Conservation (phyloP, 2,329 filamentous ascomycete genomes). For the Gnomoniopsis smithogilvyi region DNA sequence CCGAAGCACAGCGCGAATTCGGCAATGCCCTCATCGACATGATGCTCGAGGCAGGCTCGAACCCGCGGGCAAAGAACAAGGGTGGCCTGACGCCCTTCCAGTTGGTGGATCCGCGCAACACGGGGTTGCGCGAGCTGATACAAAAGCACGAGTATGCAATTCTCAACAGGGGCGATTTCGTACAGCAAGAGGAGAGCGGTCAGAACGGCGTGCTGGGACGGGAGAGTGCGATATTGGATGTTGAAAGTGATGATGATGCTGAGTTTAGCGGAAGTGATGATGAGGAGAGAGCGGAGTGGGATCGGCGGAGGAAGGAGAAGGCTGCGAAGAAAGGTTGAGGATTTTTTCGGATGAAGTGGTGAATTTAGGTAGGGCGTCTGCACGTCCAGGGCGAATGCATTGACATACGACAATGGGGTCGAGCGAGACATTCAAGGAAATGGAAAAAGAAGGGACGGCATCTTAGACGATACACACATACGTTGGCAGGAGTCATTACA, state of each 20-base stretch:
- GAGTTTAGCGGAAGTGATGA: conserved; percentile 65
- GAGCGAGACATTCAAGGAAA: neutral
- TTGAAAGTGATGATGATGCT: conserved; percentile 49
- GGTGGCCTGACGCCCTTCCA: conserved; percentile 68
- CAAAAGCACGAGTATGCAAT: conserved; percentile 67
- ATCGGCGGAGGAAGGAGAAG: conserved; percentile 46
- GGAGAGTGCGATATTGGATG: conserved; percentile 27
- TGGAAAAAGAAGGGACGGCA: neutral
- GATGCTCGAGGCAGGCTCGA: conserved; percentile 75
- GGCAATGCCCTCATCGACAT: conserved; percentile 70
- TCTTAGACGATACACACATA: conserved; percentile 9
- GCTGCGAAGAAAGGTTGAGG: conserved; percentile 30
- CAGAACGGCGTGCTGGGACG: conserved; percentile 19
- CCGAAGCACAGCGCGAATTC: conserved; percentile 59
- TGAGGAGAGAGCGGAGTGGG: conserved; percentile 61
- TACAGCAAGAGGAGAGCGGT: conserved; percentile 32
- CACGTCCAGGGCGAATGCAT: neutral
- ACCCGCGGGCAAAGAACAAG: conserved; percentile 61
- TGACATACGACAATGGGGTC: neutral
- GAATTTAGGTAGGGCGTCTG: neutral
- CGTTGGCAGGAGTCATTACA: neutral
- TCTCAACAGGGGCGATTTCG: conserved; percentile 57
- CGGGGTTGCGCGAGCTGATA: conserved; percentile 58
- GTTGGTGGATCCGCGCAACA: conserved; percentile 70
- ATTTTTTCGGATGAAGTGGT: neutral